Conservation (phyloP, 805 yeast genomes). For the Wickerhamomyces mucosus region DNA sequence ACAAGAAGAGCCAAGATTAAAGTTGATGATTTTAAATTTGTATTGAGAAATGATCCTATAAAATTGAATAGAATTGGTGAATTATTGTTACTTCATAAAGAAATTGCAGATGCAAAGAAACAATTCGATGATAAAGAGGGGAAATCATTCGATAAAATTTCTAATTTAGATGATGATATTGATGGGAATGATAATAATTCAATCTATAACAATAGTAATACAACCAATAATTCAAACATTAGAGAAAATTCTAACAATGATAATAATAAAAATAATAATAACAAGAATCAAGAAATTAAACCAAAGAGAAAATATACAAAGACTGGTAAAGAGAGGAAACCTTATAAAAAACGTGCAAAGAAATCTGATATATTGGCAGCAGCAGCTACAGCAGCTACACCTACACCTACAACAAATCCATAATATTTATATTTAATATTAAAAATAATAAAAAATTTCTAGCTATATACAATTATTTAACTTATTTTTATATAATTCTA, state of each 20-base stretch:
- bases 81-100: constrained; percentile 47
- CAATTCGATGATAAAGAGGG: constrained; percentile 58
- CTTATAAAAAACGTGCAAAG: constrained; percentile 23
- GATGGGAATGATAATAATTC: constrained; percentile 15
- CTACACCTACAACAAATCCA: no score
- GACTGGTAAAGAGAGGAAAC: constrained; percentile 24
- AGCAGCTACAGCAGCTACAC: no score
- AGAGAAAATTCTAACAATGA: constrained; percentile 8
- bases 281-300: constrained; percentile 14
- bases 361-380: constrained; percentile 12
- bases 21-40: constrained; percentile 67
- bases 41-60: constrained; percentile 52
- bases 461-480: neutral
- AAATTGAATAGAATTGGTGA: constrained; percentile 66
- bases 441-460: neutral
- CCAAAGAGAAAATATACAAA: constrained; percentile 22
- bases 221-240: constrained; percentile 12
- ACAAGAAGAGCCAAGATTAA: constrained; percentile 52
- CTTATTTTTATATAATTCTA: constrained; percentile 6
- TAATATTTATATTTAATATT: no score
- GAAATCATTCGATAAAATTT: constrained; percentile 23
- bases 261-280: constrained; percentile 12
- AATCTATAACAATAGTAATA: constrained; percentile 21
- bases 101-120: constrained; percentile 56
- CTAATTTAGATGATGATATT: constrained; percentile 20